Evolutionary conservation across 2,329 filamentous ascomycete species (phyloP), one percentile per base, ranked within the genome.

Genomic region (Emergomyces orientalis): DNA sequence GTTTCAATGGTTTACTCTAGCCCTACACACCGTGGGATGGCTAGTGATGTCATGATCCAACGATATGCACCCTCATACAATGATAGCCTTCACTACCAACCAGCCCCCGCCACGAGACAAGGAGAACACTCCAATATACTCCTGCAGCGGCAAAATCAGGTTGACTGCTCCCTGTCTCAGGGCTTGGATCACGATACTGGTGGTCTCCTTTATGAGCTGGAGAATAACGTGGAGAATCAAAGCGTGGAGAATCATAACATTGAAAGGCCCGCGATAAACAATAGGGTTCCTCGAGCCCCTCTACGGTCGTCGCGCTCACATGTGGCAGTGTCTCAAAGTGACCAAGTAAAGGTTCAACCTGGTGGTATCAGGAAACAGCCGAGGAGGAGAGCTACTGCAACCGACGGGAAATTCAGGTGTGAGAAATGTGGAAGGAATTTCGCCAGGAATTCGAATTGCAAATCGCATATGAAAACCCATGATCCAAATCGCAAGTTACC

Each of bases 401-500:
- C 79, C 82, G 68, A 87, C 84, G 88, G 88, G 62, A 89, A 86
- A 68, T 88, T 85, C 74, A 81, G 84, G 66, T 96, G 91, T 71
- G 81, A 86, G 63, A 80, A 86, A 1, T 96, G 91, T 71, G 86
- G 87, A 7, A 90, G 88, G 73, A 82, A 88, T 19, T 96, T 96
- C 73, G 90, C 89, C 67, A 82, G 91, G 65, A 88, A 85, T 69
- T 95, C 93, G 78, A 96, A 96, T 76, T 90, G 87, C 77, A 91
- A 89, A 71, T 88, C 90, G 37, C 91, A 96, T 73, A 83, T 92
- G 81, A 88, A 92, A 71, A 92, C 87, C 0, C 91, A 96, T 71
- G 86, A 94, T 71, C 86, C 89, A 17, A 82, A 84, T 64, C 82
- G 88, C 63, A 84, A 85, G 69, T 89, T 89, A 69, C 86, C 87